Evolutionary conservation across 83 land plant genomes (phyloP), one percentile per base, ranked within the genome.

Genomic region (Thuja plicata): DNA sequence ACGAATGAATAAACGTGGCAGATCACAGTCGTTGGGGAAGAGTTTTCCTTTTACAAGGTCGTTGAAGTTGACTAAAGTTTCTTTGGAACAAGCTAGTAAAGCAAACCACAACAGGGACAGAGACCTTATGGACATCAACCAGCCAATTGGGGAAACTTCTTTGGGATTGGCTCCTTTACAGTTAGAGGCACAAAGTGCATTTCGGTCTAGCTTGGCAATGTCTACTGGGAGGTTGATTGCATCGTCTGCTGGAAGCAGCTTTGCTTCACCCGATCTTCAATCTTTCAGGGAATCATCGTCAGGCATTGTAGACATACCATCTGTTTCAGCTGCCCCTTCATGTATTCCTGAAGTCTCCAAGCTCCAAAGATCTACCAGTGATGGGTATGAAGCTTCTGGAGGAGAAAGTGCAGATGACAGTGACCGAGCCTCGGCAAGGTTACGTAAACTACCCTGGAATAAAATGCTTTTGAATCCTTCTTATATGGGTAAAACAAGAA

Each of bases 311-410:
- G 95, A 93, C 50, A 30, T 88, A n/a, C 55, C 87, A 57, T 60
- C 45, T 52, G 13, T 35, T 57, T 55, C 87, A 86, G 86, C 57
- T 24, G 87, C 16, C 55, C 87, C 70, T 50, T 35, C 57, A 85
- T 35, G 57, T 35, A 11, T 54, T 35, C 7, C 87, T 8, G 66
- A 60, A 60, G 45, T 32, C 55, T 30, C 87, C 19, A 93, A 94
- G 38, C 88, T 95, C 19, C 92, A 94, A 35, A 94, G 95, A 87
- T 96, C 98, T 27, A 91, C 94, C 5, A 97, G 96, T 89, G 98
- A 96, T 91, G 98, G 98, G 30, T 97, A 97, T 87, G 98, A 97
- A 52, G 96, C 98, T 40, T 97, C 98, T 82, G 98, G 98, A 35
- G 98, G 98, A 8, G 98, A 97, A 94, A 86, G 87, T 38, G 87